Evolutionary conservation across 2,329 filamentous ascomycete species (phyloP).

Genomic region (Verticillium albo-atrum): DNA sequence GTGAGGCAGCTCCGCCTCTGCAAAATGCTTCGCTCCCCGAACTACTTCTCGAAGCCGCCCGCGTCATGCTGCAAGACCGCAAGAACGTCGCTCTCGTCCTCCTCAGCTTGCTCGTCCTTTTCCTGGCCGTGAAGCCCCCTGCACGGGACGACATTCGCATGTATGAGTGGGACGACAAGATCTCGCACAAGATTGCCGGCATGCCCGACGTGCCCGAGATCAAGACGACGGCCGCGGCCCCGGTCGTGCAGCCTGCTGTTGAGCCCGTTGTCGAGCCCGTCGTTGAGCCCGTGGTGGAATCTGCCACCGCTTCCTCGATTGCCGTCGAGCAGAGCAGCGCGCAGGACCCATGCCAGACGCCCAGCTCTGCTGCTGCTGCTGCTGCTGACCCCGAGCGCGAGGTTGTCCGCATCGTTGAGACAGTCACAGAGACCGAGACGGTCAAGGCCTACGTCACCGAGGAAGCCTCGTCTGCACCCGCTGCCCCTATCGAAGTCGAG

Average conservation of each 20-base stretch:
- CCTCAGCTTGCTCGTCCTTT: conserved; percentile 47
- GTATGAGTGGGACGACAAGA: conserved; percentile 13
- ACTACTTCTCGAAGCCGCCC: conserved; percentile 47
- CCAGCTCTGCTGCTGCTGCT: neutral
- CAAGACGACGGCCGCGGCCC: neutral
- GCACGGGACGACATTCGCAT: conserved; percentile 16
- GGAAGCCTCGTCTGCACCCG: conserved; percentile 9
- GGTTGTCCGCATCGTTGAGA: conserved; percentile 28
- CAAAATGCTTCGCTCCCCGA: conserved; percentile 47
- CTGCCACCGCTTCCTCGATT: neutral
- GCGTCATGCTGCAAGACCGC: conserved; percentile 51
- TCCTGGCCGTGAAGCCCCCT: conserved; percentile 35
- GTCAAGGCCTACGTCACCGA: conserved; percentile 17
- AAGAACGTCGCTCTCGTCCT: conserved; percentile 56
- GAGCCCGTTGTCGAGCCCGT: neutral
- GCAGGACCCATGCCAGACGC: neutral
- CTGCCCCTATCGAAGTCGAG: neutral
- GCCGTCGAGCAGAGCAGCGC: neutral
- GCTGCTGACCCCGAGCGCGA: conserved; percentile 19
- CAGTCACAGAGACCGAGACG: conserved; percentile 21
- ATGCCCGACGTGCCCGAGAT: conserved; percentile 6
- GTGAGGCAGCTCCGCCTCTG: conserved; percentile 1
- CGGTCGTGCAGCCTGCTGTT: neutral
- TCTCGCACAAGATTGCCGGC: neutral
- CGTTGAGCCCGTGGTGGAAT: neutral